Conservation (phyloP, 306 rosid genomes). For the Prunus dulcis region DNA sequence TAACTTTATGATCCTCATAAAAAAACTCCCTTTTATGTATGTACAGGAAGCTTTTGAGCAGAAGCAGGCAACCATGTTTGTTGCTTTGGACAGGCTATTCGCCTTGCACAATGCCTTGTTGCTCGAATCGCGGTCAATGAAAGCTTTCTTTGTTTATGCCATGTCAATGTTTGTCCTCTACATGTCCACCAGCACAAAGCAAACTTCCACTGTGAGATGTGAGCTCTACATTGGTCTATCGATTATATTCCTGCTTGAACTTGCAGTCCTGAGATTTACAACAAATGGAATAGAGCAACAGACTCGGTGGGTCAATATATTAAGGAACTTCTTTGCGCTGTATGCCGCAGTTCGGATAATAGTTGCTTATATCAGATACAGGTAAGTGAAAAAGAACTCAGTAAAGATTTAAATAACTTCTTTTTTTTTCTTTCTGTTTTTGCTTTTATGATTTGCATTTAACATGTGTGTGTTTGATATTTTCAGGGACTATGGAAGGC, state of each 20-base stretch:
- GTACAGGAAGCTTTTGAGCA: constrained; percentile 66
- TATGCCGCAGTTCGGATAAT: constrained; percentile 3
- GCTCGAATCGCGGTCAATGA: constrained; percentile 60
- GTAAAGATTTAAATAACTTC: not conserved
- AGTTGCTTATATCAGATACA: constrained; percentile 14
- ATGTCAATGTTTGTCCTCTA: constrained; percentile 50
- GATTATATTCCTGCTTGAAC: constrained; percentile 4
- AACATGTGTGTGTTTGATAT: not conserved
- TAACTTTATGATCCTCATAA: not conserved
- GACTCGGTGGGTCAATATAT: not conserved
- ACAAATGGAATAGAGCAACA: constrained; percentile 11
- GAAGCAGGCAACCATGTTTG: constrained; percentile 70
- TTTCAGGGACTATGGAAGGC: constrained; percentile 22
- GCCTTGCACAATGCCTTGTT: constrained; percentile 65
- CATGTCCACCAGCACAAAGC: constrained; percentile 74
- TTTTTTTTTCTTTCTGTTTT: not conserved
- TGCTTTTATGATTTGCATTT: not conserved
- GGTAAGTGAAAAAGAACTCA: not conserved
- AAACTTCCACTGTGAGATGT: constrained; percentile 58
- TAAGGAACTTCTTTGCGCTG: constrained; percentile 7
- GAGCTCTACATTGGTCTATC: constrained; percentile 52
- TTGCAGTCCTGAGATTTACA: not conserved
- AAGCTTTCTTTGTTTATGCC: constrained; percentile 55
- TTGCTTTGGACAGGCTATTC: constrained; percentile 60
- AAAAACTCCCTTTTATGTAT: not conserved